Conservation (phyloP, 768 basidiomycete species). For the Fistulinella prunicolor region DNA sequence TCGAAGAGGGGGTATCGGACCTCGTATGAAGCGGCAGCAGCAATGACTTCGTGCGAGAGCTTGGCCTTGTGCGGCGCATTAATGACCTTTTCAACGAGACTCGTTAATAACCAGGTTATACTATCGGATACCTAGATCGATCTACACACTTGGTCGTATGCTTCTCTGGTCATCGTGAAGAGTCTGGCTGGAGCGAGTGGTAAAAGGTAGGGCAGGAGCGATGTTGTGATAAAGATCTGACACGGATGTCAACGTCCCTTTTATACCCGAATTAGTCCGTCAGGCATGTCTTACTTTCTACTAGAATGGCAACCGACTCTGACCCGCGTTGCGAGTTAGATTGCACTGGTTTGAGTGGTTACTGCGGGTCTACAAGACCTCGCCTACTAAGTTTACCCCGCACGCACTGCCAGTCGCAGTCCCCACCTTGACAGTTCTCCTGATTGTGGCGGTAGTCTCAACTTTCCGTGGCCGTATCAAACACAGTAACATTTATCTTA, state of each 20-base stretch:
- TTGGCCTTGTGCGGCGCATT: conserved; percentile 54
- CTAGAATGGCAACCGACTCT: conserved; percentile 1
- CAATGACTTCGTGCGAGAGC: conserved; percentile 65
- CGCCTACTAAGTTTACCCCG: neutral
- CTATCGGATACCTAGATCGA: neutral
- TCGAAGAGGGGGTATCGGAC: conserved; percentile 25
- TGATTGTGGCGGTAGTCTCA: too few relatives aligned
- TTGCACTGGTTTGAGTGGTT: conserved; percentile 8
- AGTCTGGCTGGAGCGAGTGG: neutral
- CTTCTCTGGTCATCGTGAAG: conserved; percentile 16
- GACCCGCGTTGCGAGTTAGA: neutral
- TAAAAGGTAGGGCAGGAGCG: neutral
- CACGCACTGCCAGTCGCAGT: neutral
- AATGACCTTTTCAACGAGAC: conserved; percentile 34
- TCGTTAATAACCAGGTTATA: neutral
- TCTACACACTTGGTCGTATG: conserved; percentile 19
- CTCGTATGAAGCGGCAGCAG: conserved; percentile 65
- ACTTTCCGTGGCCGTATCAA: too few relatives aligned
- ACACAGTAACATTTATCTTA: neutral
- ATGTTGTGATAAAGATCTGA: conserved; percentile 11
- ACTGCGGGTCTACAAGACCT: neutral
- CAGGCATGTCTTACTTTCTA: neutral
- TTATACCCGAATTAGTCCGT: conserved; percentile 13
- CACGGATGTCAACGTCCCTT: neutral
- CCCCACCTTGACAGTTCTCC: neutral